These are phyloP conservation scores for Brassica carinata DNA, from an alignment of 345 rosid genomes.

Conservation along the genomic window DNA sequence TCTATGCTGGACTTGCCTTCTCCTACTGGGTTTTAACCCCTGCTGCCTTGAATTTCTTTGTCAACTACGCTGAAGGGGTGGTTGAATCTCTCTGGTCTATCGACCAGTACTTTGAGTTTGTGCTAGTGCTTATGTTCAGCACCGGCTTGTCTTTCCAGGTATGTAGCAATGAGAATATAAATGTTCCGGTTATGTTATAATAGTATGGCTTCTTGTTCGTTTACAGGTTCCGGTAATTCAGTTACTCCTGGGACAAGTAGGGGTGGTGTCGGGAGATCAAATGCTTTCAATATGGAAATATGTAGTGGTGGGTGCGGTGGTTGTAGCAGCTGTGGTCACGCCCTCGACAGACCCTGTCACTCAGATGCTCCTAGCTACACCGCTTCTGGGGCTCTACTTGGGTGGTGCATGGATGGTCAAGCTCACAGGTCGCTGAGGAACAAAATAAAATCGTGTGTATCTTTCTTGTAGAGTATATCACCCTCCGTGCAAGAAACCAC, in stretches of 20 bases:
- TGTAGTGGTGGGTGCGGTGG: constrained; percentile 90
- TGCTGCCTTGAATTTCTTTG: constrained; percentile 97
- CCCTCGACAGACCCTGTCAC: constrained; percentile 99
- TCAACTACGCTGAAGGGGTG: constrained; percentile 89
- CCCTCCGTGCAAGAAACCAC: constrained; percentile 25
- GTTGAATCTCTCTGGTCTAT: constrained; percentile 98
- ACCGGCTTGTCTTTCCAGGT: constrained; percentile 98
- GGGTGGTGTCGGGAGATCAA: constrained; percentile 83
- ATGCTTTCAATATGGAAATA: constrained; percentile 98
- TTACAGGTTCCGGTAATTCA: constrained; percentile 96
- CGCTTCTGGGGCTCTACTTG: constrained; percentile 88
- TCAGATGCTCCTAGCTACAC: constrained; percentile 85
- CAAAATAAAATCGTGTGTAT: no score
- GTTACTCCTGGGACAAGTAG: constrained; percentile 86
- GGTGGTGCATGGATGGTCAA: constrained; percentile 96
- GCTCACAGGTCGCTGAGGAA: constrained; percentile 70
- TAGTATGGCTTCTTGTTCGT: neutral
- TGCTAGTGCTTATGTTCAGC: constrained; percentile 98
- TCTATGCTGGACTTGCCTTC: constrained; percentile 82
- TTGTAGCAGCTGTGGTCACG: constrained; percentile 90
- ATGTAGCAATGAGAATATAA: constrained; percentile 8
- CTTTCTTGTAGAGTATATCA: constrained; percentile 21
- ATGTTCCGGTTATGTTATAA: neutral
- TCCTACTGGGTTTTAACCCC: constrained; percentile 86
- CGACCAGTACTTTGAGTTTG: constrained; percentile 97